Base-by-base conservation (phyloP, 441 rosid species). In the Aquilaria agallochum region DNA sequence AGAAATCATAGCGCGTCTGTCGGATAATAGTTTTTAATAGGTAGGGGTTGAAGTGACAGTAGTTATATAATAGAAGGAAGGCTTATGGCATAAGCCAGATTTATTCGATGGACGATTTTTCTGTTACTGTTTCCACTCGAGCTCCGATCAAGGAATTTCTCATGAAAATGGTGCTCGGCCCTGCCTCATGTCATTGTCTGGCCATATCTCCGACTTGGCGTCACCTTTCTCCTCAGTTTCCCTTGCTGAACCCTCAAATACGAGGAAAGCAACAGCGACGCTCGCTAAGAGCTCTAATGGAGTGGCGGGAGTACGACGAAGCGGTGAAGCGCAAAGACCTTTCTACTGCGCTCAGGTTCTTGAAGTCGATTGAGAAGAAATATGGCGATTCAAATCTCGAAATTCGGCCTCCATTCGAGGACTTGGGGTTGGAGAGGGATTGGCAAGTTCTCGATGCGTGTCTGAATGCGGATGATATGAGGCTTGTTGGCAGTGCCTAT, bases 361-460 rank as follows among this genome's bases (percentile, higher is more conserved):
- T 93, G 77, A 90, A 79, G 63, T 80, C 92, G 53, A 15, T 75
- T 6, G 80, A 86, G 62, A 50, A 53, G 30, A 67, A 60, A 13
- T 58, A 65, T 9, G 56, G 54, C 64, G 66, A 54, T 49, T 57
- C 76, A 10, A 36, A 46, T 31, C 62, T 53, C 14, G 54, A 75
- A 56, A 14, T 68, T 31, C 64, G 47, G 61, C 20, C 72, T 9
- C 70, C 68, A 14, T 27, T 76, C 27, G 51, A 58, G 15, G 79
- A 69, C 47, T 67, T 82, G 78, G 76, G 72, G 36, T 63, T 44
- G 30, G 77, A 72, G 65, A 74, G 90, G 78, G 90, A 90, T 60
- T 93, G 96, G 98, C 85, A 85, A 73, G 89, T 93, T 7, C 49
- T 93, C 71, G 98, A 90, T 66, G 75, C 98, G 44, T 93, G 97